Percentiles rank a stretch among this genome's conserved stretches.
Evolutionary conservation across 2,329 filamentous ascomycete species (phyloP).

Genomic region (Teratosphaeria viscida): DNA sequence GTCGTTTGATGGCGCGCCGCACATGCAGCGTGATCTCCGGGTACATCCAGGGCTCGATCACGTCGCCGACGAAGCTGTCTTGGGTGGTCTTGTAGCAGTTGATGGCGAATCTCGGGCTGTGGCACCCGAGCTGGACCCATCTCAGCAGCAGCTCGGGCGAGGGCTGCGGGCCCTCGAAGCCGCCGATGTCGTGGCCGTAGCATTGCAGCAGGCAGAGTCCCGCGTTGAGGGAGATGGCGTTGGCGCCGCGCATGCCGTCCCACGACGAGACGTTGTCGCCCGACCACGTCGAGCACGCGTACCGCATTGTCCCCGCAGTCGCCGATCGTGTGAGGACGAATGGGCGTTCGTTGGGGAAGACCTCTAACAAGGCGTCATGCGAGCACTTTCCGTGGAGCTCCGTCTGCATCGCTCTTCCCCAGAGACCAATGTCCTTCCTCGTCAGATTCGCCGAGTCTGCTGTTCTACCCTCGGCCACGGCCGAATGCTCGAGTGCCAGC

Average conservation of each 20-base stretch:
- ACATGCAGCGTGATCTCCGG: conserved; percentile 54
- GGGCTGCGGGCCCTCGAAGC: conserved; percentile 64
- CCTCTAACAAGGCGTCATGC: conserved; percentile 53
- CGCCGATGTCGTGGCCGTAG: conserved; percentile 61
- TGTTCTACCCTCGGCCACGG: conserved; percentile 19
- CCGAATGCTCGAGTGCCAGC: conserved; percentile 42
- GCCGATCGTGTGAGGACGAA: conserved; percentile 62
- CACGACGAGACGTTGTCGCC: conserved; percentile 67
- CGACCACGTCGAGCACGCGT: conserved; percentile 62
- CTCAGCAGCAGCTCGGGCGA: conserved; percentile 59
- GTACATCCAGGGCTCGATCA: conserved; percentile 73
- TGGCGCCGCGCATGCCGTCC: conserved; percentile 62
- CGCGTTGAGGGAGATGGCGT: conserved; percentile 57
- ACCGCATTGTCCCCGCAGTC: conserved; percentile 59
- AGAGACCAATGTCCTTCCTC: conserved; percentile 50
- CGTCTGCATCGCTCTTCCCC: conserved; percentile 59
- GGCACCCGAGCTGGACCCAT: conserved; percentile 62
- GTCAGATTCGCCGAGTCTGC: conserved; percentile 15
- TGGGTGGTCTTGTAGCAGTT: conserved; percentile 67
- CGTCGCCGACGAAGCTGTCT: conserved; percentile 58
- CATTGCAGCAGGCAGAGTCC: conserved; percentile 57
- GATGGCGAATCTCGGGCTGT: conserved; percentile 62
- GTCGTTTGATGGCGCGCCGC: conserved; percentile 55
- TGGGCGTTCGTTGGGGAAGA: conserved; percentile 49
- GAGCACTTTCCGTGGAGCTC: conserved; percentile 63